phyloP scores from a whole-genome alignment of 2,329 filamentous ascomycete genomes.

The Stenocarpella maydis region DNA sequence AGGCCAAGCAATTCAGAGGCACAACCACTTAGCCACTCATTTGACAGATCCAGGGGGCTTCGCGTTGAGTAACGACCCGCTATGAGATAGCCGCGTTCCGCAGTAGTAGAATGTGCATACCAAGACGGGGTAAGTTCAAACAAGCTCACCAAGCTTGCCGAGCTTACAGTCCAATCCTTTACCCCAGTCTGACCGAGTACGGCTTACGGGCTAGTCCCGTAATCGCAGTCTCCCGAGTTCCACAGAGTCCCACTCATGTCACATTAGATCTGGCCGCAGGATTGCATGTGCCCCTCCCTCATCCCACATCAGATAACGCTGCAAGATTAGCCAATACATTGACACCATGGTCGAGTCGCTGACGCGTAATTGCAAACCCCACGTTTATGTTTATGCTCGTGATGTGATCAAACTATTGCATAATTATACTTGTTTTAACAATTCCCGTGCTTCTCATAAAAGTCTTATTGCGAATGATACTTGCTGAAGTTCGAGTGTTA shows the following conservation, averaged over 20 bases:
- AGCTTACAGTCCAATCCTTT: no score
- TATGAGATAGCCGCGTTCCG: no score
- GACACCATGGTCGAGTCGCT: background rate
- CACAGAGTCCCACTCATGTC: background rate
- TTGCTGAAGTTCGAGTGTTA: background rate
- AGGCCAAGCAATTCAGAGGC: no score
- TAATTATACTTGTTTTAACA: background rate
- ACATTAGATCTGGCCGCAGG: no score
- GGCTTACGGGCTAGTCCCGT: background rate
- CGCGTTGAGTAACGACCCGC: no score
- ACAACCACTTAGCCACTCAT: no score
- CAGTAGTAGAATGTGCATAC: no score
- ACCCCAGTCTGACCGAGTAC: background rate
- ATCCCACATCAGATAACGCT: background rate
- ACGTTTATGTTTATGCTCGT: background rate
- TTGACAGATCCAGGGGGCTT: no score
- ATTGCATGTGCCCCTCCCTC: background rate
- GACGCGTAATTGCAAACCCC: background rate
- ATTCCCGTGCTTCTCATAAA: background rate
- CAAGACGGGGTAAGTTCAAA: no score
- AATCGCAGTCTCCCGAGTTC: background rate
- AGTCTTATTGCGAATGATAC: background rate
- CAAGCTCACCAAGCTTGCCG: no score
- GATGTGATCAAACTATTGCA: background rate
- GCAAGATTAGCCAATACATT: background rate